Conservation (phyloP, 140 eudicot species). For the Erigeron philadelphicus region DNA sequence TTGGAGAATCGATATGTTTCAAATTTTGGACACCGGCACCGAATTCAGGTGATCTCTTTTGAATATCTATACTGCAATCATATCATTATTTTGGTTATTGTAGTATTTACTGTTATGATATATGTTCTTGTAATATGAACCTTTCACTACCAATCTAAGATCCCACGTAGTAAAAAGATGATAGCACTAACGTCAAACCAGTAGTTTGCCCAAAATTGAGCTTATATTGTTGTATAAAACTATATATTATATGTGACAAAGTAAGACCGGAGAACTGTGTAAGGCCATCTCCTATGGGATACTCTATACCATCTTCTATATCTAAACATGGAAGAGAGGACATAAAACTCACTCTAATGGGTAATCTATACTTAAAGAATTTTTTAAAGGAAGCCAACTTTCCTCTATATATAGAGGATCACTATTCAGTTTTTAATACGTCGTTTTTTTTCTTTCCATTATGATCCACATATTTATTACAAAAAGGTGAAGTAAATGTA, state of each 20-base stretch:
- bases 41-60: slow-evolving; percentile 65
- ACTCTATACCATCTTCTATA: no score
- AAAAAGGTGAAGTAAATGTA: no score
- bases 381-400: no score
- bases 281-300: no score
- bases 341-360: no score
- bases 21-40: slow-evolving; percentile 65
- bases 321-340: no score
- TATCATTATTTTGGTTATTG: slow-evolving; percentile 8
- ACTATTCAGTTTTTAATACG: no score
- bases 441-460: no score
- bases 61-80: slow-evolving; percentile 1
- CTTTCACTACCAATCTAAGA: background rate
- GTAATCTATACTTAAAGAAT: no score
- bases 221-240: background rate
- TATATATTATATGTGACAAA: background rate
- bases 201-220: background rate
- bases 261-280: background rate
- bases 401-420: no score
- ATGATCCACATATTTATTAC: no score
- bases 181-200: background rate
- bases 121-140: background rate
- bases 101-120: background rate
- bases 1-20: slow-evolving; percentile 51
- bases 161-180: background rate